A percentile compares a stretch with the other conserved stretches of the same genome.
Conservation (phyloP, 106 monocot genomes). For the Acanthochlamys bracteata region DNA sequence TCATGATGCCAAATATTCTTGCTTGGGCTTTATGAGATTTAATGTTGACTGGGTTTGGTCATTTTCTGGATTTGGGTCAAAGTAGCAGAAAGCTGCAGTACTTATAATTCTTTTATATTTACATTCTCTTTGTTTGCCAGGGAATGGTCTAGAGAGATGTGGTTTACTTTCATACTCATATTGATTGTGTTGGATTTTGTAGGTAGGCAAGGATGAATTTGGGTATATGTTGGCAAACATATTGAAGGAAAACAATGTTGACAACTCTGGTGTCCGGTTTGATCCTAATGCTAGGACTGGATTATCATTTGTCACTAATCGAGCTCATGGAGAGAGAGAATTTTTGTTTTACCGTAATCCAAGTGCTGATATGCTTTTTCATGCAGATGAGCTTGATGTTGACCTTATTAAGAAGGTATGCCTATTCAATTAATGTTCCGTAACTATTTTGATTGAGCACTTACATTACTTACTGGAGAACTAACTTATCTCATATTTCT, state of each 20-base stretch:
- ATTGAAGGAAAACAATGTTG: slow-evolving; percentile 22
- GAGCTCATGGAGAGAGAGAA: slow-evolving; percentile 24
- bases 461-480: no score
- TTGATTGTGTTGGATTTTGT: not conserved
- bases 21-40: no score
- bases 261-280: slow-evolving; percentile 22
- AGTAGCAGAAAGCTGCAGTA: no score
- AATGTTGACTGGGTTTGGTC: no score
- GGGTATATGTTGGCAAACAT: slow-evolving; percentile 23
- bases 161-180: not conserved
- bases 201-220: slow-evolving; percentile 33
- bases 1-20: no score
- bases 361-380: slow-evolving; percentile 28
- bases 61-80: no score
- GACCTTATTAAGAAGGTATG: slow-evolving; percentile 30
- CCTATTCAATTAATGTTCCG: no score
- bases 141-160: no score
- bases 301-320: slow-evolving; percentile 24
- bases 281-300: slow-evolving; percentile 24
- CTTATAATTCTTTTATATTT: no score
- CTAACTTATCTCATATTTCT: no score
- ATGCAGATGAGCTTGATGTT: slow-evolving; percentile 19
- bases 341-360: slow-evolving; percentile 33
- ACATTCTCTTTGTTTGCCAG: not conserved
- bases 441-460: no score